Evolutionary conservation across 1,139 yeast genomes (phyloP).

Genomic region (Fermentozyma sake): DNA sequence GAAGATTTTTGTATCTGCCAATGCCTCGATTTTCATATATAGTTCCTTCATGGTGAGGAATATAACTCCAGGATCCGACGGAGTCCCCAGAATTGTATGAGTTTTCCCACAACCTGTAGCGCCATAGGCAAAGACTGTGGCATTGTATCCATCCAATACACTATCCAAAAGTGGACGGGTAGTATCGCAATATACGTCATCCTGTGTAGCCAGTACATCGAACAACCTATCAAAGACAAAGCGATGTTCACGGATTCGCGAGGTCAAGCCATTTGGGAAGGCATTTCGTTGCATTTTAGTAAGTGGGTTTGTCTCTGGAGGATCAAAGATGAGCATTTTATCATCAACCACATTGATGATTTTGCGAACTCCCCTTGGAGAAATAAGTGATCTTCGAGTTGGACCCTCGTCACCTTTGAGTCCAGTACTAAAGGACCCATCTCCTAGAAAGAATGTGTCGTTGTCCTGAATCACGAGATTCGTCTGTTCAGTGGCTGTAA

Average conservation of each 20-base stretch:
- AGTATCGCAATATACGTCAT: constrained; percentile 62
- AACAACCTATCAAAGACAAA: constrained; percentile 81
- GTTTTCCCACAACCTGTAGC: constrained; percentile 99
- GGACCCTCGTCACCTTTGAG: constrained; percentile 3
- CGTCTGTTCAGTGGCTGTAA: constrained; percentile 54
- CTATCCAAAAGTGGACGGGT: constrained; percentile 70
- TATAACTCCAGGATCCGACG: constrained; percentile 73
- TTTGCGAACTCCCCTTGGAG: constrained; percentile 60
- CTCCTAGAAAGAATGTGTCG: constrained; percentile 48
- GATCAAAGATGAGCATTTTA: constrained; percentile 85
- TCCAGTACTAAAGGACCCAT: constrained; percentile 43
- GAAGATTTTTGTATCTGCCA: constrained; percentile 51
- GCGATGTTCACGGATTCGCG: constrained; percentile 69
- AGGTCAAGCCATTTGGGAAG: constrained; percentile 37
- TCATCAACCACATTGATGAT: constrained; percentile 84
- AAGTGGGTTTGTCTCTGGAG: constrained; percentile 71
- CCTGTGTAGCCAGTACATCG: constrained; percentile 60
- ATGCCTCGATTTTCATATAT: constrained; percentile 53
- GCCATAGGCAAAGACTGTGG: constrained; percentile 95
- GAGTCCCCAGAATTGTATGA: constrained; percentile 78
- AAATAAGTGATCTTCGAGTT: constrained; percentile 5
- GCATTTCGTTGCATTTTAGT: constrained; percentile 56
- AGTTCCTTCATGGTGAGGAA: constrained; percentile 76
- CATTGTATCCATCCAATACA: constrained; percentile 78
- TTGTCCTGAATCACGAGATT: constrained; percentile 36